These are phyloP conservation scores for Candida pseudofarinosa DNA, from an alignment of 805 yeast genomes.

Conservation along the genomic window DNA sequence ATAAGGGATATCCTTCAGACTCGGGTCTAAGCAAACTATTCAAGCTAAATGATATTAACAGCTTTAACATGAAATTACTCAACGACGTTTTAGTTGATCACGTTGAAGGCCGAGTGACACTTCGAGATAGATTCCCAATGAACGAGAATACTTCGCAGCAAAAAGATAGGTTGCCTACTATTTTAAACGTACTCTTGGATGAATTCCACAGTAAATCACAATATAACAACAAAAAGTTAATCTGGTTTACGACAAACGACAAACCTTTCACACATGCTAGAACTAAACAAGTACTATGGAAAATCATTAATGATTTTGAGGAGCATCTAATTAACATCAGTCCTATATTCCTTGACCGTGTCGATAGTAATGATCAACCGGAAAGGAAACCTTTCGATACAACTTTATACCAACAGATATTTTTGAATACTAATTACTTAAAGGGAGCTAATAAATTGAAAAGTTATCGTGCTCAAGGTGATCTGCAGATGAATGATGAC, in stretches of 20 bases:
- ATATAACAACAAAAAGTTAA: constrained; percentile 55
- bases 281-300: constrained; percentile 47
- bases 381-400: constrained; percentile 27
- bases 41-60: constrained; percentile 51
- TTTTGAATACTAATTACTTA: constrained; percentile 47
- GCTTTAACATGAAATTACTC: constrained; percentile 52
- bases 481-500: constrained; percentile 3
- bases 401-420: constrained; percentile 51
- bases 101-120: constrained; percentile 6
- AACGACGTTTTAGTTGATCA: constrained; percentile 49
- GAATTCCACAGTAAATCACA: constrained; percentile 47
- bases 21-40: constrained; percentile 49
- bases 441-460: constrained; percentile 18
- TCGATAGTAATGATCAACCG: constrained; percentile 9
- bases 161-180: constrained; percentile 24
- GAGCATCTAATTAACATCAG: constrained; percentile 49
- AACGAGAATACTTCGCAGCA: constrained; percentile 11
- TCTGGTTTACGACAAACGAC: constrained; percentile 75
- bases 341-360: constrained; percentile 57
- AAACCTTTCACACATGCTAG: constrained; percentile 50
- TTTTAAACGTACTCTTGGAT: constrained; percentile 51
- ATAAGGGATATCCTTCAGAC: constrained; percentile 23
- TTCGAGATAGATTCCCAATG: constrained; percentile 3
- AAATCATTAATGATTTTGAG: constrained; percentile 56
- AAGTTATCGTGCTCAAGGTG: constrained; percentile 10